Evolutionary conservation across 257 asterid species (phyloP).

Genomic region (Solanum tacnaense): DNA sequence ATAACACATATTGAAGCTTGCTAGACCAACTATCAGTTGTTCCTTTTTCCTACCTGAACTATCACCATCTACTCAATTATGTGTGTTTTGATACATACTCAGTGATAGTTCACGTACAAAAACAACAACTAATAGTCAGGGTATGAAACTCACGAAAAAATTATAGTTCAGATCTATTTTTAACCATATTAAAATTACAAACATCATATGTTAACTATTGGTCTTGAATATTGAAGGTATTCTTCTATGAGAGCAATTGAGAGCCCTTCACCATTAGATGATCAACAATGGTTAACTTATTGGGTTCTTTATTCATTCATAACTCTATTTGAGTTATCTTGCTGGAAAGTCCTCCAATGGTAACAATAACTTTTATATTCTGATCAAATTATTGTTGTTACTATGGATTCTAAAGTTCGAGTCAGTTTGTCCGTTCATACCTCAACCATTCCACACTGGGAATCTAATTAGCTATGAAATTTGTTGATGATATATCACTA

Average conservation of each 20-base stretch:
- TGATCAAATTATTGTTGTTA: not conserved
- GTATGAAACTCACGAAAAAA: no score
- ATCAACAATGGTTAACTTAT: slow-evolving; percentile 90
- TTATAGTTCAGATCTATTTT: no score
- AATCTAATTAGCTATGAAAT: not conserved
- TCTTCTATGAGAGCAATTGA: slow-evolving; percentile 82
- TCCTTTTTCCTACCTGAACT: no score
- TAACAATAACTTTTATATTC: not conserved
- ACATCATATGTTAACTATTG: not conserved
- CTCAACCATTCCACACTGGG: not conserved
- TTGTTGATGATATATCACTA: not conserved
- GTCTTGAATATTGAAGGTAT: slow-evolving; percentile 26
- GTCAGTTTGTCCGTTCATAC: not conserved
- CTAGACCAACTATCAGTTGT: not conserved
- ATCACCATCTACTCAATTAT: not conserved
- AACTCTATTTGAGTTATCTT: slow-evolving; percentile 69
- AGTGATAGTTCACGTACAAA: not conserved
- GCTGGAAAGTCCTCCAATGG: slow-evolving; percentile 85
- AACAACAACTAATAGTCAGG: no score
- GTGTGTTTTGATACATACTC: no score
- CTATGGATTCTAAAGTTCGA: not conserved
- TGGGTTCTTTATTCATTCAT: slow-evolving; percentile 81
- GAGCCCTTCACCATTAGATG: slow-evolving; percentile 83
- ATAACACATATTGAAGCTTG: not conserved
- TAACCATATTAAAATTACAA: no score